Evolutionary conservation across 1,139 yeast species (phyloP), one percentile per base, ranked within the genome.

Genomic region (Hyphopichia khmerensis): DNA sequence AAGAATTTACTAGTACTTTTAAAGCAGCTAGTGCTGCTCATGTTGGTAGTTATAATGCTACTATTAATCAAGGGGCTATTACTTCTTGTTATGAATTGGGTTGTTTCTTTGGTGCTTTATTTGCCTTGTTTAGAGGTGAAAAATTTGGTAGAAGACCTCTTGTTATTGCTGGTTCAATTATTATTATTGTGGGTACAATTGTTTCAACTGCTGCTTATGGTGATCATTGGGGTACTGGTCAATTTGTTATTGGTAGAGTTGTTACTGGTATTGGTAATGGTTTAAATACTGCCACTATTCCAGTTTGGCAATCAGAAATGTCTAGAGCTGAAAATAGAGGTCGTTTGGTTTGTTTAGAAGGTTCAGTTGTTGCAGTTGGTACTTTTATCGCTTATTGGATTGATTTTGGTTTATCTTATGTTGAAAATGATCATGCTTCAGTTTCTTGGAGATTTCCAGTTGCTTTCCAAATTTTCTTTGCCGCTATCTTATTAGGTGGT

Each of bases 1-100:
- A 62, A 4, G 82, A 76, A 46, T 83, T 83, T 57, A 85, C 86
- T 21, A 21, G 24, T 21, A 21, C 24, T 21, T 10, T 27, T 11
- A 27, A 27, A 32, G 75, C 78, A 6, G 76, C 82, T 21, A 53
- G 52, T 39, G 51, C 48, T 30, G 51, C 46, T 29, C 48, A 59
- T 35, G 60, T 58, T 23, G 47, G 52, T 39, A 52, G 52, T 43
- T 65, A 67, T 42, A 58, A 57, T 33, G 61, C 77, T 23, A 67
- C 75, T 11, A 75, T 75, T 40, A 67, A 77, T 38, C 84, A 83
- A 60, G 89, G 89, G 58, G 83, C 84, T 9, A 84, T 82, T 35
- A 82, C 86, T 9, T 72, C 89, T 1, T 79, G 87, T 63, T 85
- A 84, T 60, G 90, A 84, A 59, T 60, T 85, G 44, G 93, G 93